Percentiles rank a stretch among this genome's conserved stretches.
These are phyloP conservation scores for Perkinsus chesapeaki DNA, from an alignment of 169 alveolate genomes.

Conservation along the genomic window DNA sequence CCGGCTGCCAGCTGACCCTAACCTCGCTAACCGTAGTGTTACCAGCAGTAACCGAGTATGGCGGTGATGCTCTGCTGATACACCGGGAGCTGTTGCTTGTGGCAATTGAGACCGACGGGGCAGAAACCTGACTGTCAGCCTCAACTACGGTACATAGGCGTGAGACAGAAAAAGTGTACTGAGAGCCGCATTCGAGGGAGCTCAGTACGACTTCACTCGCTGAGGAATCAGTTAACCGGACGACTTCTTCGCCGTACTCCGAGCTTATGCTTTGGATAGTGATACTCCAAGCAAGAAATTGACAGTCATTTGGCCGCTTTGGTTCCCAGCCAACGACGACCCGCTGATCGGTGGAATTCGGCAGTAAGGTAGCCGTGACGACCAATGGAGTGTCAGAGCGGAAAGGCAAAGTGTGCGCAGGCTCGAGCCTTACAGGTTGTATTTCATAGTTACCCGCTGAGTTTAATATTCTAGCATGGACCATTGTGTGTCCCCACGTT, in stretches of 20 bases:
- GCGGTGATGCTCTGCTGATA: background rate
- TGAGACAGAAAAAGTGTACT: background rate
- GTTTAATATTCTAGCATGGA: background rate
- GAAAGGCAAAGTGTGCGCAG: background rate
- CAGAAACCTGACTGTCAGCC: background rate
- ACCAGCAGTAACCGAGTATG: background rate
- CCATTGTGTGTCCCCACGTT: background rate
- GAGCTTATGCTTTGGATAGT: background rate
- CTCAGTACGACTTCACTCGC: background rate
- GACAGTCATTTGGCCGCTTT: background rate
- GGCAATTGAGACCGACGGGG: background rate
- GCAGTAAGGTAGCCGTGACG: background rate
- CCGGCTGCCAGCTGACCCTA: background rate
- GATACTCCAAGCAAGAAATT: background rate
- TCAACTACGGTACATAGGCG: background rate
- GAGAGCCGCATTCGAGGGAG: background rate
- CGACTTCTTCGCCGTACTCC: background rate
- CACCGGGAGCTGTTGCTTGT: background rate
- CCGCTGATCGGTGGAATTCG: background rate
- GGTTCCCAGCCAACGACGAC: background rate
- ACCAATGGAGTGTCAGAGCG: background rate
- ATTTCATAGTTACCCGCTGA: background rate
- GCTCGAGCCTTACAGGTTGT: background rate
- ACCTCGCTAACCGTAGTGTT: background rate
- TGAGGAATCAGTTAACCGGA: background rate